These are phyloP conservation scores for Metschnikowia shivogae DNA, from an alignment of 805 yeast genomes.

Conservation along the genomic window DNA sequence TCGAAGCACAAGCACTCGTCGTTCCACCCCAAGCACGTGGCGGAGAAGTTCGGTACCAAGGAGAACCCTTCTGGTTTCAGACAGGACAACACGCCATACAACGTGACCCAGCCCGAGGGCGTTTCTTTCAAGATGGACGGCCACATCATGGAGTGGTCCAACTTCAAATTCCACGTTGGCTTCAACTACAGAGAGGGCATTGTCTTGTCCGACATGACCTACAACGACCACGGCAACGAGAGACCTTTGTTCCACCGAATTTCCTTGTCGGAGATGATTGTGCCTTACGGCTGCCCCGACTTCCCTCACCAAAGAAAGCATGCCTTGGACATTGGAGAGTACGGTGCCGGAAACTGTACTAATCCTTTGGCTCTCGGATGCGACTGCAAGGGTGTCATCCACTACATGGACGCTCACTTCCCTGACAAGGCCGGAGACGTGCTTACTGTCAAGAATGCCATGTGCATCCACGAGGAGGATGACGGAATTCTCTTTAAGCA, in stretches of 20 bases:
- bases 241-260: conserved; percentile 76
- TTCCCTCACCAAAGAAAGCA: conserved; percentile 83
- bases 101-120: conserved; percentile 76
- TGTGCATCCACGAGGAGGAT: conserved; percentile 84
- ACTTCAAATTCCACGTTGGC: conserved; percentile 73
- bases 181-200: conserved; percentile 85
- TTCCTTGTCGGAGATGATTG: conserved; percentile 78
- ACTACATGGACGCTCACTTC: conserved; percentile 77
- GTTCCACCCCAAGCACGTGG: conserved; percentile 63
- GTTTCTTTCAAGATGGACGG: conserved; percentile 73
- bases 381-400: conserved; percentile 83
- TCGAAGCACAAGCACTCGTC: conserved; percentile 65
- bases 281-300: conserved; percentile 77
- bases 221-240: conserved; percentile 70
- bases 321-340: conserved; percentile 83
- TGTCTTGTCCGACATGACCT: conserved; percentile 67
- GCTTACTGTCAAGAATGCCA: conserved; percentile 67
- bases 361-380: conserved; percentile 76
- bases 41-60: conserved; percentile 52
- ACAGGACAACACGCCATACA: conserved; percentile 60
- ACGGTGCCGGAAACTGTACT: conserved; percentile 84
- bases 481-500: conserved; percentile 77
- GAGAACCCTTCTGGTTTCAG: conserved; percentile 51
- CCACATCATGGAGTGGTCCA: conserved; percentile 70
- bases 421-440: conserved; percentile 66